Evolutionary conservation across 1,284 basidiomycete genomes (phyloP), one percentile per base, ranked within the genome.

Genomic region (Microbotryum violaceum): DNA sequence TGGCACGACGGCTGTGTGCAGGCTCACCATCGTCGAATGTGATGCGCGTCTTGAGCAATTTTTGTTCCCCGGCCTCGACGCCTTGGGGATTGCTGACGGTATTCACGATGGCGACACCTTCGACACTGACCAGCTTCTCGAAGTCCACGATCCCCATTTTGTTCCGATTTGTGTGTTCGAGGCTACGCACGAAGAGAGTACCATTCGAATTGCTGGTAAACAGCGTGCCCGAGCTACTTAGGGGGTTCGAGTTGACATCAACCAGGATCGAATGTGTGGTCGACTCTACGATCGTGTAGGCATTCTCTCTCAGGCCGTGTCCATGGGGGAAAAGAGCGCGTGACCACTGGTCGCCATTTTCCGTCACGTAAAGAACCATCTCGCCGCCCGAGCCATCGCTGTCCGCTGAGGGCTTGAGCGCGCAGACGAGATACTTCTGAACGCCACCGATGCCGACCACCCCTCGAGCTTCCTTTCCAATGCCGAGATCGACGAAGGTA

Each of bases 191-290:
- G 74, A 97, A 98, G 77, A 85, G 91, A 10, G 90, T 94, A 2
- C 96, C 96, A 67, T 96, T 90, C 48, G 86, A 88, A 75, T 97
- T 94, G 75, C 87, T 90, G 53, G 94, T 87, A 77, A 97, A 98
- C 6, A 98, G 79, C 3, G 91, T 94, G 1, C 94, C 94, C 23
- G 92, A 84, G 10, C 83, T 79, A 62, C 82, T 81, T 49, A 79
- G 78, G 56, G 89, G 85, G 58, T 88, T 84, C 5, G 89, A 80
- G 58, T 93, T 82, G 55, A 97, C 92, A 72, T 98, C 96, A 48
- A 98, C 89, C 18, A 88, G 89, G 47, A 98, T 82, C 12, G 91
- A 96, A 73, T 97, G 89, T 0, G 85, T 85, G 3, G 91, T 94
- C 18, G 85, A 87, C 75, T 97, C 92, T 61, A 98, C 88, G 66